Evolutionary conservation across 2,329 filamentous ascomycete genomes (phyloP).

Genomic region (Exophiala bonariae): DNA sequence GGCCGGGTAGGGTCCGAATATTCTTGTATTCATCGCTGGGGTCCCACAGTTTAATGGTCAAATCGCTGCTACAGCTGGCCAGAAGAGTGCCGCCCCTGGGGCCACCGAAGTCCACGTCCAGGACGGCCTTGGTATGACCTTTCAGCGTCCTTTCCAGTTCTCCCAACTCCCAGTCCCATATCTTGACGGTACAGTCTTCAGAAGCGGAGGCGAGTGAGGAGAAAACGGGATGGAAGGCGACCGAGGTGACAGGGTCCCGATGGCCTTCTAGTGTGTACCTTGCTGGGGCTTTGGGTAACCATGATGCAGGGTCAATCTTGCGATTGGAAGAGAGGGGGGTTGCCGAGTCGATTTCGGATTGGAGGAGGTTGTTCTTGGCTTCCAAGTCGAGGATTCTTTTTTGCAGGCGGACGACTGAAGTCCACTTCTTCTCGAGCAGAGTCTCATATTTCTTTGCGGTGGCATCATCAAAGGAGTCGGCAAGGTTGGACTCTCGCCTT

Average conservation of each 20-base stretch:
- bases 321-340: conserved; percentile 76
- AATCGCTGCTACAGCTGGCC: conserved; percentile 80
- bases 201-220: conserved; percentile 87
- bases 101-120: conserved; percentile 88
- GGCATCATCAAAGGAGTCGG: conserved; percentile 71
- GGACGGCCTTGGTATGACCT: conserved; percentile 83
- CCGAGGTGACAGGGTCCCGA: conserved; percentile 75
- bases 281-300: conserved; percentile 81
- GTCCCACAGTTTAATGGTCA: conserved; percentile 95
- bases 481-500: conserved; percentile 73
- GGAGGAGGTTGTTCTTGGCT: conserved; percentile 68
- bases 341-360: conserved; percentile 80
- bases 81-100: conserved; percentile 76
- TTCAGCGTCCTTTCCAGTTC: conserved; percentile 89
- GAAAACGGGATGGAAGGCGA: conserved; percentile 91
- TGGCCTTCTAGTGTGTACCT: conserved; percentile 83
- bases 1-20: conserved; percentile 83
- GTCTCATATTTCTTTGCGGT: conserved; percentile 94
- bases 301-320: conserved; percentile 78
- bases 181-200: conserved; percentile 91
- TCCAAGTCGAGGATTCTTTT: conserved; percentile 99
- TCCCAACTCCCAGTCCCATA: conserved; percentile 95
- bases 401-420: conserved; percentile 87
- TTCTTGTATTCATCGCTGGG: conserved; percentile 93
- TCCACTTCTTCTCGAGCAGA: conserved; percentile 97